Conservation (phyloP, 768 basidiomycete genomes). For the Roridomyces roridus region DNA sequence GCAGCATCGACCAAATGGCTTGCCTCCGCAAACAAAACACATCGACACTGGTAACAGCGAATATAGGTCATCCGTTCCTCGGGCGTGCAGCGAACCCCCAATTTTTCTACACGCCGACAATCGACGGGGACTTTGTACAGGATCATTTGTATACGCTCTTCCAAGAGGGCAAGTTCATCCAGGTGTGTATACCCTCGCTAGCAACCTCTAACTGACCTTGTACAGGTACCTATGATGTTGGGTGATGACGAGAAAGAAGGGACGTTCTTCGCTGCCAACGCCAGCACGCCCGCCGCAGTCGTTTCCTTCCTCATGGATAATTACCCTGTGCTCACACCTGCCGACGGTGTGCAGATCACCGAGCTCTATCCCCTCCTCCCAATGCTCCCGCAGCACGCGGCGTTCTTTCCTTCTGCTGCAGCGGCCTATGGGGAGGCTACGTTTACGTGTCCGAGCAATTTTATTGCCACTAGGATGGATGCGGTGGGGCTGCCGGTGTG, state of each 20-base stretch:
- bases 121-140: constrained; percentile 14
- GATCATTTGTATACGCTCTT: constrained; percentile 14
- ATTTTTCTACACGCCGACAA: constrained; percentile 16
- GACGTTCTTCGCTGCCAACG: constrained; percentile 10
- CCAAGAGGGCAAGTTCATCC: constrained; percentile 15
- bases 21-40: constrained; percentile 14
- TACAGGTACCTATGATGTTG: constrained; percentile 9
- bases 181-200: constrained; percentile 1
- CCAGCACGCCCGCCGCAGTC: constrained; percentile 5
- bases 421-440: constrained; percentile 11
- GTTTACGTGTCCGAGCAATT: constrained; percentile 17
- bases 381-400: constrained; percentile 6
- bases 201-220: not conserved
- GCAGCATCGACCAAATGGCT: constrained; percentile 8
- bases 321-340: constrained; percentile 11
- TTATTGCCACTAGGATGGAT: constrained; percentile 10
- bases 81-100: constrained; percentile 11
- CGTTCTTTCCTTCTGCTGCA: constrained; percentile 12
- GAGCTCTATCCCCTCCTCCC: constrained; percentile 11
- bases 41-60: constrained; percentile 13
- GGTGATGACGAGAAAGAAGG: constrained; percentile 14
- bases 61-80: constrained; percentile 11
- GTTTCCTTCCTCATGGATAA: constrained; percentile 13
- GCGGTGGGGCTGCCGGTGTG: constrained; percentile 9
- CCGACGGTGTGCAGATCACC: constrained; percentile 7